Conservation (phyloP, 495 filamentous ascomycete genomes). For the Aspergillus bertholletiae region DNA sequence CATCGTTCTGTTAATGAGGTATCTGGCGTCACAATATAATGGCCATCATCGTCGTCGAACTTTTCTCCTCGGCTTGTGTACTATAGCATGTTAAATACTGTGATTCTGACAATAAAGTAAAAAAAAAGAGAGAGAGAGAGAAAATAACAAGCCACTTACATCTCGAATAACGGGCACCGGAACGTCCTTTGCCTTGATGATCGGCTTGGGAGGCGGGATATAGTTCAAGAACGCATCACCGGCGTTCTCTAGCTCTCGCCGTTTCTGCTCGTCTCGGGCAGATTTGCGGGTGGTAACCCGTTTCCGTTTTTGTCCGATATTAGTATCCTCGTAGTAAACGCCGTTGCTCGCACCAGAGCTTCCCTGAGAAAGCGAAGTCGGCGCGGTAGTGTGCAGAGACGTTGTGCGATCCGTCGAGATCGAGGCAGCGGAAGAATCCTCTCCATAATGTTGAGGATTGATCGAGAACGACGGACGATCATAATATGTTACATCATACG, state of each 20-base stretch:
- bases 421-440: constrained; percentile 63
- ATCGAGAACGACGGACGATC: constrained; percentile 63
- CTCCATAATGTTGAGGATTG: constrained; percentile 64
- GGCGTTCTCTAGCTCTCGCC: constrained; percentile 61
- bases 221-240: constrained; percentile 75
- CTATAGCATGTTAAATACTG: constrained; percentile 27
- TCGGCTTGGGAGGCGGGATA: constrained; percentile 77
- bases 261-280: constrained; percentile 75
- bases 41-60: constrained; percentile 93
- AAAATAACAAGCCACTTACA: constrained; percentile 54
- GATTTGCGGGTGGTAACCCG: constrained; percentile 71
- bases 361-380: constrained; percentile 79
- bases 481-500: constrained; percentile 63
- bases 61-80: constrained; percentile 49
- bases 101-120: neutral
- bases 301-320: constrained; percentile 81
- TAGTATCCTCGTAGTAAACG: constrained; percentile 49
- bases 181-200: constrained; percentile 89
- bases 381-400: constrained; percentile 81
- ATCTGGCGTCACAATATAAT: constrained; percentile 87
- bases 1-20: constrained; percentile 83
- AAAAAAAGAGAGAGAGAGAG: constrained; percentile 4
- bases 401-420: constrained; percentile 84
- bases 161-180: constrained; percentile 76
- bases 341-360: constrained; percentile 58